These are phyloP conservation scores for Penicillium fuscoglaucum DNA, from an alignment of 2,329 filamentous ascomycete species.

Conservation along the genomic window DNA sequence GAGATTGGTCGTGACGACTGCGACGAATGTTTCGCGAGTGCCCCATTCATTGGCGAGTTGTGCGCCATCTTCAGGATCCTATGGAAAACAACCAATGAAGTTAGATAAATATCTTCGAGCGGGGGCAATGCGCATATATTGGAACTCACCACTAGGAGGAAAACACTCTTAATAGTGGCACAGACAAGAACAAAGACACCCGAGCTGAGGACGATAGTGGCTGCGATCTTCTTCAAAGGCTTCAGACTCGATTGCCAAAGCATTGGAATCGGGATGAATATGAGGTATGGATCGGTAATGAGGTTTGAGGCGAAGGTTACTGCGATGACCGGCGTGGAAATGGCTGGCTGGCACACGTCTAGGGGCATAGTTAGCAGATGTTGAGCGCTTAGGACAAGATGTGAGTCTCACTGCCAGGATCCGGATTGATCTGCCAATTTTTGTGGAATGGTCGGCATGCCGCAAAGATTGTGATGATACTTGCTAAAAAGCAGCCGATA, in stretches of 20 bases:
- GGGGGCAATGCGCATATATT: not conserved
- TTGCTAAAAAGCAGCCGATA: constrained; percentile 47
- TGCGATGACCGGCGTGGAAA: constrained; percentile 51
- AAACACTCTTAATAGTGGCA: constrained; percentile 53
- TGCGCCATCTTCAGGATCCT: constrained; percentile 36
- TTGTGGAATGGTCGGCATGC: constrained; percentile 53
- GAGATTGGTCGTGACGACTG: constrained; percentile 40
- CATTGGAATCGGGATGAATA: constrained; percentile 59
- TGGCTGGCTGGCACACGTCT: constrained; percentile 51
- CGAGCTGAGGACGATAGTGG: constrained; percentile 54
- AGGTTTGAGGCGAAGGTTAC: constrained; percentile 53
- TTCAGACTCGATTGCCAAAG: constrained; percentile 53
- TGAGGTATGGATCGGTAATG: constrained; percentile 57
- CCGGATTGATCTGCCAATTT: constrained; percentile 59
- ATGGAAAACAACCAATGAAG: not conserved
- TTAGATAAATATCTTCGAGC: not conserved
- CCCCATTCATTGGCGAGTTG: constrained; percentile 40
- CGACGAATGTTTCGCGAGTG: constrained; percentile 43
- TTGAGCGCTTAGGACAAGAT: not conserved
- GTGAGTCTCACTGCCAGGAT: constrained; percentile 52
- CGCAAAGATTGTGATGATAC: constrained; percentile 50
- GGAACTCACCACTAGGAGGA: constrained; percentile 44
- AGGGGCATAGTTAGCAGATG: not conserved
- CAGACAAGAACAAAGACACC: constrained; percentile 55
- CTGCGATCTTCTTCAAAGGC: constrained; percentile 50